Evolutionary conservation across 2,329 filamentous ascomycete genomes (phyloP).

Genomic region (Arthrobotrys megalospora): DNA sequence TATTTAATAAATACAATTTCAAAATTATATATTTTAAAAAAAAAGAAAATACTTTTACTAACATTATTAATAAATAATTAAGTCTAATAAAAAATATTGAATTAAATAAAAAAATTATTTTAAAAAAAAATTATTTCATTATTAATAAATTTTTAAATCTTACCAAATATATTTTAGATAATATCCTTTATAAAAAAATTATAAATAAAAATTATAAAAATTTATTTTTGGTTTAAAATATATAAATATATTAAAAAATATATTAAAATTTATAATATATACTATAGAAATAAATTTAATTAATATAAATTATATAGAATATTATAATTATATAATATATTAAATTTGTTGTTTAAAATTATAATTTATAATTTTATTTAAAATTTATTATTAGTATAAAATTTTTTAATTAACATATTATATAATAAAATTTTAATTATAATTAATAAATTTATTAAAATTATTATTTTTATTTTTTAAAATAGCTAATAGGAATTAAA

Average conservation of each 20-base stretch:
- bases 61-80: neutral
- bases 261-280: slow-evolving; percentile 7
- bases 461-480: neutral
- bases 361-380: too few species aligned
- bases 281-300: slow-evolving; percentile 2
- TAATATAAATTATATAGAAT: slow-evolving; percentile 15
- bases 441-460: neutral
- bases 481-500: slow-evolving; percentile 2
- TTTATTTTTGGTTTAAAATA: neutral
- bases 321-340: neutral
- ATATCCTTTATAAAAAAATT: neutral
- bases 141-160: slow-evolving; percentile 8
- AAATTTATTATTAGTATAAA: neutral
- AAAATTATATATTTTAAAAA: neutral
- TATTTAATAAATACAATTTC: neutral
- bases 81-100: neutral
- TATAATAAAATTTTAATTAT: neutral
- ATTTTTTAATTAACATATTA: neutral
- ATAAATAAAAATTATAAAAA: neutral
- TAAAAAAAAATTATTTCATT: neutral
- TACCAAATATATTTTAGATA: neutral
- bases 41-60: neutral
- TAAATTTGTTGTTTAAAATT: slow-evolving; percentile 10
- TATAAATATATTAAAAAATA: too few species aligned
- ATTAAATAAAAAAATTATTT: neutral